Conservation (phyloP, 1,139 yeast species). For the Pichia sp. region DNA sequence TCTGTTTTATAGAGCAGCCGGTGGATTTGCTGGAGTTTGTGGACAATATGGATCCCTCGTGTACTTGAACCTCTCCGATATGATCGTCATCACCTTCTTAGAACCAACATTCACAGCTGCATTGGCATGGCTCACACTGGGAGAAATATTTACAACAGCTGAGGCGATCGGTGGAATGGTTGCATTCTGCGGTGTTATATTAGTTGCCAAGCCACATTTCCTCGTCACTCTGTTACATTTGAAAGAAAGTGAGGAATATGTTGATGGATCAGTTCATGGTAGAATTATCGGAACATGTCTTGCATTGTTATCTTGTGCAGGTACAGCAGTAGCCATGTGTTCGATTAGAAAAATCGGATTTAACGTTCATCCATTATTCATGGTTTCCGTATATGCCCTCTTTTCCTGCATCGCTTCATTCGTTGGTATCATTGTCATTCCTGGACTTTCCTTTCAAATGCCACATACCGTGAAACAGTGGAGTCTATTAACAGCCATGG, state of each 20-base stretch:
- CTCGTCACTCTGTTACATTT: too few species aligned
- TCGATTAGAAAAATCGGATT: slow-evolving; percentile 73
- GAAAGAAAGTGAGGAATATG: too few species aligned
- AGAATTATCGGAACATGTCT: too few species aligned
- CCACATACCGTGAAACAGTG: slow-evolving; percentile 66
- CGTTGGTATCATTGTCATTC: slow-evolving; percentile 55
- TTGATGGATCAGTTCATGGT: too few species aligned
- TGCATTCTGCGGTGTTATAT: slow-evolving; percentile 72
- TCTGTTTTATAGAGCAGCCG: slow-evolving; percentile 56
- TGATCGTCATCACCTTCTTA: slow-evolving; percentile 76
- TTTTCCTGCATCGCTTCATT: slow-evolving; percentile 56
- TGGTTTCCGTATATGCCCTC: slow-evolving; percentile 75
- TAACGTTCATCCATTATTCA: slow-evolving; percentile 73
- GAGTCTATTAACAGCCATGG: slow-evolving; percentile 59
- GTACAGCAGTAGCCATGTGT: slow-evolving; percentile 58
- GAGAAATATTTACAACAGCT: slow-evolving; percentile 59
- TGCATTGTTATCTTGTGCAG: background rate
- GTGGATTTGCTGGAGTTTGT: slow-evolving; percentile 67
- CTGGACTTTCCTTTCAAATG: slow-evolving; percentile 56
- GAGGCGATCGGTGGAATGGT: slow-evolving; percentile 70
- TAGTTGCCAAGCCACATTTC: slow-evolving; percentile 82
- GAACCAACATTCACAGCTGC: slow-evolving; percentile 77
- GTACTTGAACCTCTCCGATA: slow-evolving; percentile 61
- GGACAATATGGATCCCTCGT: slow-evolving; percentile 61
- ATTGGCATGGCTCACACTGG: slow-evolving; percentile 64